Conservation (phyloP, 768 basidiomycete genomes). For the Dioszegia hungarica region DNA sequence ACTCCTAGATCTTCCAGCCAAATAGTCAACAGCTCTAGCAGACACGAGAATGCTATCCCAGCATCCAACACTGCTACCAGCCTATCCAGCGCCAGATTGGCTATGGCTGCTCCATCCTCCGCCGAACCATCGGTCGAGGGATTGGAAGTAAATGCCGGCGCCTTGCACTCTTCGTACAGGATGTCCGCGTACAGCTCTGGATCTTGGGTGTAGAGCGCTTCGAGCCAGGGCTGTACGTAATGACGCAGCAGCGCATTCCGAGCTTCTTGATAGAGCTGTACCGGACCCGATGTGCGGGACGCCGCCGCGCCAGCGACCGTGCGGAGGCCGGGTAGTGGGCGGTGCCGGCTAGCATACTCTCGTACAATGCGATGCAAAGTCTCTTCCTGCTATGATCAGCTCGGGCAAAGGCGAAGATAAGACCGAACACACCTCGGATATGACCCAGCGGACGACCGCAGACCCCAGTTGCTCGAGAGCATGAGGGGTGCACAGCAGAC, state of each 20-base stretch:
- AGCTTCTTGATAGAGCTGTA: constrained; percentile 65
- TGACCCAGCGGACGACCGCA: constrained; percentile 63
- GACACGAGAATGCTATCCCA: constrained; percentile 18
- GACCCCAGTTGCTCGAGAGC: constrained; percentile 60
- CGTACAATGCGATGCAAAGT: constrained; percentile 62
- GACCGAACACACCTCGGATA: constrained; percentile 59
- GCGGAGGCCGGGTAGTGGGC: constrained; percentile 60
- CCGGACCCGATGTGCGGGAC: constrained; percentile 36
- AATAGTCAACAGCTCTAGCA: constrained; percentile 23
- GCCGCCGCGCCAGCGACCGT: constrained; percentile 26
- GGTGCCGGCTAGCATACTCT: constrained; percentile 61
- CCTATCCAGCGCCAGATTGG: constrained; percentile 27
- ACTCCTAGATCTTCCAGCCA: constrained; percentile 40
- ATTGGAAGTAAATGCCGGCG: neutral
- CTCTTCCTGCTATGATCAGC: constrained; percentile 54
- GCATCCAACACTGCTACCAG: constrained; percentile 22
- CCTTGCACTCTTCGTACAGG: constrained; percentile 33
- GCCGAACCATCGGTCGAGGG: neutral
- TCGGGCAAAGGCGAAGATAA: neutral
- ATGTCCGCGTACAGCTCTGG: constrained; percentile 39
- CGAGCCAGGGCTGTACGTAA: constrained; percentile 66
- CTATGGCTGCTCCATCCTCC: constrained; percentile 12
- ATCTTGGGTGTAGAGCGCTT: constrained; percentile 64
- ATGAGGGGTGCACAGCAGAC: constrained; percentile 67
- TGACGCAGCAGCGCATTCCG: constrained; percentile 56